Evolutionary conservation across 2,329 filamentous ascomycete genomes (phyloP).

Genomic region (Apiospora malaysiana): DNA sequence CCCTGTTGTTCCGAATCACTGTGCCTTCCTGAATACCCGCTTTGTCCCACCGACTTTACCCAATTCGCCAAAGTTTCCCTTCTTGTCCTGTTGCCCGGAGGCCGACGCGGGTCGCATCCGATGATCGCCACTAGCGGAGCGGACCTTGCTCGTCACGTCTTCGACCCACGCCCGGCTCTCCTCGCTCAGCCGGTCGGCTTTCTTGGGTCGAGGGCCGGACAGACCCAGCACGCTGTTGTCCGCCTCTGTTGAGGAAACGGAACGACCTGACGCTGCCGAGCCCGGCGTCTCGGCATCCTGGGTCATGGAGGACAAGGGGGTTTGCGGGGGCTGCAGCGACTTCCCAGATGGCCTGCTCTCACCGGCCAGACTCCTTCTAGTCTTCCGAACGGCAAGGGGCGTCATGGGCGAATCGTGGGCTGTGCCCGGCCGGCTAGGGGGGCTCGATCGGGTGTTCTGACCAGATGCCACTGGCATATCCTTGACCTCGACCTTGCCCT

Average conservation of each 20-base stretch:
- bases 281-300: constrained; percentile 48
- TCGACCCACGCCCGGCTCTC: constrained; percentile 83
- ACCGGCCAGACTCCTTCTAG: constrained; percentile 51
- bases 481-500: constrained; percentile 64
- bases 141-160: constrained; percentile 80
- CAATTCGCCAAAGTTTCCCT: constrained; percentile 68
- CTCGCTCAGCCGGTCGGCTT: constrained; percentile 69
- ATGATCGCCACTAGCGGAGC: constrained; percentile 68
- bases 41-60: constrained; percentile 76
- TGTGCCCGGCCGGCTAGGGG: constrained; percentile 48
- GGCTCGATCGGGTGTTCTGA: constrained; percentile 47
- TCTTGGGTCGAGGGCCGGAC: constrained; percentile 71
- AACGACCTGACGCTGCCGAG: constrained; percentile 52
- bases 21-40: constrained; percentile 62
- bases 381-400: constrained; percentile 61
- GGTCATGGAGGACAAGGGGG: constrained; percentile 46
- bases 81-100: constrained; percentile 32
- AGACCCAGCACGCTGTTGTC: constrained; percentile 70
- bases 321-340: constrained; percentile 44
- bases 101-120: constrained; percentile 36
- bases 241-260: constrained; percentile 59
- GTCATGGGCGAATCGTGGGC: constrained; percentile 47
- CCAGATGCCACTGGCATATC: constrained; percentile 49
- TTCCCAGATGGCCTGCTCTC: constrained; percentile 36
- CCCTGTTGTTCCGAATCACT: not conserved